Evolutionary conservation across 805 yeast genomes (phyloP), one percentile per base, ranked within the genome.

Genomic region (Yarrowia hollandica): DNA sequence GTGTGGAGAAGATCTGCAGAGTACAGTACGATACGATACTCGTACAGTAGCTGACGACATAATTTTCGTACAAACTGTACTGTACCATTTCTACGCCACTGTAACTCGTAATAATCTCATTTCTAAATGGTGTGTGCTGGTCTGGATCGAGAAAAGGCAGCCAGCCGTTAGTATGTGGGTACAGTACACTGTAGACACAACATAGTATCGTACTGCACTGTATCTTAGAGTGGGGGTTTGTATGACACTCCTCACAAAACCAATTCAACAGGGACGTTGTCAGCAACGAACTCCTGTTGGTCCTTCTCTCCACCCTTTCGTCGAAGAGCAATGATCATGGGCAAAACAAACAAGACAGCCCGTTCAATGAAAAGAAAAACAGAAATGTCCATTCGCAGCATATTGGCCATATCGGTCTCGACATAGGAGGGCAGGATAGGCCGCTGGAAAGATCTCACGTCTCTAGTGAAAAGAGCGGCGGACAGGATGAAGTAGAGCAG

Each of bases 401-500:
- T 19, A 1, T 19, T 44, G 26, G 52, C 52, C 25, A 19, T 19
- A 8, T 44, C 52, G 14, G 11, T 14, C 25, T 44, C 52, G 12
- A 14, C 10, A 18, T 44, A 44, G 10, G 52, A 18, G 26, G 52
- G 52, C 35, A 44, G 23, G n/a, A 44, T 44, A 3, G 31, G 35
- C 19, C 52, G 52, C 19, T 44, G 52, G 35, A 44, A 44, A 2
- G 52, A 44, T 5, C 52, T 34, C 4, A 44, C 19, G 25, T 44
- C 52, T 44, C 52, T 19, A 25, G 52, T 44, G 35, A 44, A 44
- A 4, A 44, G 52, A 19, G 52, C 52, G 10, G 52, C 52, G 4
- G 52, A 44, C 19, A 44, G 52, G 19, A 44, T 44, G 35, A 44
- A 44, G 35, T 26, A 44, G 35, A 44, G 52, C 52, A 44, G 52